A percentile compares a stretch with the other conserved stretches of the same genome.
phyloP scores from a whole-genome alignment of 371 early-diverging fungal genomes.

The Lichtheimia hyalospora region DNA sequence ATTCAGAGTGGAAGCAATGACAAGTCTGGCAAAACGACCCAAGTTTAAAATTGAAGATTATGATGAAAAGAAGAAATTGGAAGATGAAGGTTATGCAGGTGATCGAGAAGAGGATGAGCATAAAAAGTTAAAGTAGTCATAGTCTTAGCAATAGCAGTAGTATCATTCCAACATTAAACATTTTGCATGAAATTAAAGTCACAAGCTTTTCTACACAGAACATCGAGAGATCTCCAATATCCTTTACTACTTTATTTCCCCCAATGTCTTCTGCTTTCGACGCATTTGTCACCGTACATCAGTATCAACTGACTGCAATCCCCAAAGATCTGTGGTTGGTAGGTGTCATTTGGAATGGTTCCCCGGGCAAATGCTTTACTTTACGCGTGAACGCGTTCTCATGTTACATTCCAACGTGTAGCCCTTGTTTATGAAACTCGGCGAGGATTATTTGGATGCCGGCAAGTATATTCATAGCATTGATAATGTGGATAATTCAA shows the following conservation, averaged over 20 bases:
- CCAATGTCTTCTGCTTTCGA: slow-evolving; percentile 35
- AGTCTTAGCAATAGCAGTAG: too few species aligned
- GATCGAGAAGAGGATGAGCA: slow-evolving; percentile 24
- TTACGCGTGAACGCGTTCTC: neutral
- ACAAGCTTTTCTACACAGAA: too few species aligned
- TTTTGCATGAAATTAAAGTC: too few species aligned
- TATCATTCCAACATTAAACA: too few species aligned
- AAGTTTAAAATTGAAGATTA: slow-evolving; percentile 21
- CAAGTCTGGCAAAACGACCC: slow-evolving; percentile 11
- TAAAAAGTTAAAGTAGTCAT: neutral
- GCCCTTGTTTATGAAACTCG: slow-evolving; percentile 62
- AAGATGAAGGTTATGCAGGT: slow-evolving; percentile 26
- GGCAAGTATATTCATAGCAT: slow-evolving; percentile 30
- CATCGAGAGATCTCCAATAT: too few species aligned
- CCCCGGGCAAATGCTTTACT: neutral
- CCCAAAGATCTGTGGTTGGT: slow-evolving; percentile 66
- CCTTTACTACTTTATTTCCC: too few species aligned
- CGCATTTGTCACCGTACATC: slow-evolving; percentile 59
- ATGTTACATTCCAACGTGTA: slow-evolving; percentile 9
- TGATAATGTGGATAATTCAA: too few species aligned
- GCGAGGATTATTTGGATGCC: slow-evolving; percentile 62
- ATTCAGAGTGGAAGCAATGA: slow-evolving; percentile 19
- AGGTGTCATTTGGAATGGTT: neutral
- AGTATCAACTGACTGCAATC: slow-evolving; percentile 57
- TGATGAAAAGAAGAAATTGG: slow-evolving; percentile 10